Evolutionary conservation across 2,329 filamentous ascomycete species (phyloP).

Genomic region (Lojkania enalia): DNA sequence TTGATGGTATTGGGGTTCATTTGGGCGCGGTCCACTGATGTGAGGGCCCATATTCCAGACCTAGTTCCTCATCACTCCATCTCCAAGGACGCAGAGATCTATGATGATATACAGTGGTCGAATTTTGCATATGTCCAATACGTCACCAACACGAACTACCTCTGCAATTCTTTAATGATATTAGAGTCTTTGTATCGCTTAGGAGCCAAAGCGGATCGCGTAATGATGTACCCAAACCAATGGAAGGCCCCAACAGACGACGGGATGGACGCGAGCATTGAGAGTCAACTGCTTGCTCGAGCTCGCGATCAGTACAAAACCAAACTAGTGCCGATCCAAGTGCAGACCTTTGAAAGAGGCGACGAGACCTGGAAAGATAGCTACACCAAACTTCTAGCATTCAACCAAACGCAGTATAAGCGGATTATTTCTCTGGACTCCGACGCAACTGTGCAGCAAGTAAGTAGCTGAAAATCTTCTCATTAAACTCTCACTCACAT

Average conservation of each 20-base stretch:
- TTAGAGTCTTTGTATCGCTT: slow-evolving; percentile 41
- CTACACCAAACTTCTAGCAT: slow-evolving; percentile 67
- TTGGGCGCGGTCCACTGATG: too few relatives aligned
- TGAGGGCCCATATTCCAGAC: too few relatives aligned
- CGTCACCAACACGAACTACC: slow-evolving; percentile 33
- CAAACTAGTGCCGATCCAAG: slow-evolving; percentile 48
- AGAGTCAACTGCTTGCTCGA: slow-evolving; percentile 47
- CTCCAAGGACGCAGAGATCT: too few relatives aligned
- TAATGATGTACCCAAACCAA: slow-evolving; percentile 17
- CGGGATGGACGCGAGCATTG: background rate
- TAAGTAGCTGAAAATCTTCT: slow-evolving; percentile 5
- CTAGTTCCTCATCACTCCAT: too few relatives aligned
- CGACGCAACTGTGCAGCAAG: slow-evolving; percentile 58
- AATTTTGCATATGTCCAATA: slow-evolving; percentile 41
- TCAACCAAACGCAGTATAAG: slow-evolving; percentile 64
- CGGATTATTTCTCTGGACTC: slow-evolving; percentile 60
- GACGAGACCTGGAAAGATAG: slow-evolving; percentile 61
- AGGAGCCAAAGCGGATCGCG: slow-evolving; percentile 29
- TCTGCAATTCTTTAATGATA: slow-evolving; percentile 45
- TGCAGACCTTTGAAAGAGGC: slow-evolving; percentile 28
- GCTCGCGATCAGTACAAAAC: slow-evolving; percentile 51
- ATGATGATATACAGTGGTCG: background rate
- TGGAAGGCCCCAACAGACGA: slow-evolving; percentile 11
- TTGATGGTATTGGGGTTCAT: too few relatives aligned
- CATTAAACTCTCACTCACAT: too few relatives aligned